Evolutionary conservation across 495 filamentous ascomycete species (phyloP), one percentile per base, ranked within the genome.

Genomic region (Tuber brumale): DNA sequence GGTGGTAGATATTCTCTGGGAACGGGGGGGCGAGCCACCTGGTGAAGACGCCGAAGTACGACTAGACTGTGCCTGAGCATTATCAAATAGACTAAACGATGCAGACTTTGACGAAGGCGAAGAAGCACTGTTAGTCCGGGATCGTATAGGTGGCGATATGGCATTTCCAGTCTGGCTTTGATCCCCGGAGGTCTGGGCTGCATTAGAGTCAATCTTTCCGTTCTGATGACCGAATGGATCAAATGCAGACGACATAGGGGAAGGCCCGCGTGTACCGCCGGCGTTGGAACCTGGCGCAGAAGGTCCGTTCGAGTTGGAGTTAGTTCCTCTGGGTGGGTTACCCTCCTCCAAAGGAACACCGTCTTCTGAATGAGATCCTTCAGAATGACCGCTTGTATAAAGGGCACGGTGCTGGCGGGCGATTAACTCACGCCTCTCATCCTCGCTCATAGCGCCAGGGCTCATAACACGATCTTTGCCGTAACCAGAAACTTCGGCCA

Each of bases 381-480:
- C 81, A 46, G 81, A 75, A 70, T 76, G 88, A 81, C 88, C 89
- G 76, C 94, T 91, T 83, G 93, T 93, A 84, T 97, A 99, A 79
- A 99, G 85, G 71, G 94, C 94, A 78, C 91, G 92, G 84, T 95
- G 94, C 85, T 99, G 95, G 82, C 94, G 94, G 80, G 94, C 92
- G 81, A 99, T 95, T 81, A 99, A 89, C 76, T 97, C 94, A 76
- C 95, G 95, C 82, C 95, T 94, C 76, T 97, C 94, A 72, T 98
- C 95, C 86, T 98, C 95, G 84, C 91, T 94, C 92, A 97, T 91
- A 72, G 89, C 89, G 82, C 92, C 91, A 3, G 95, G 95, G 87
- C 95, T 98, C 87, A 94, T 88, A 79, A 94, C 91, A 80, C 95
- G 94, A 82, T 97, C 95, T 84, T 86, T 86, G 85, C 85, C 87